Conservation (phyloP, 257 asterid species). For the Henckelia pumila region DNA sequence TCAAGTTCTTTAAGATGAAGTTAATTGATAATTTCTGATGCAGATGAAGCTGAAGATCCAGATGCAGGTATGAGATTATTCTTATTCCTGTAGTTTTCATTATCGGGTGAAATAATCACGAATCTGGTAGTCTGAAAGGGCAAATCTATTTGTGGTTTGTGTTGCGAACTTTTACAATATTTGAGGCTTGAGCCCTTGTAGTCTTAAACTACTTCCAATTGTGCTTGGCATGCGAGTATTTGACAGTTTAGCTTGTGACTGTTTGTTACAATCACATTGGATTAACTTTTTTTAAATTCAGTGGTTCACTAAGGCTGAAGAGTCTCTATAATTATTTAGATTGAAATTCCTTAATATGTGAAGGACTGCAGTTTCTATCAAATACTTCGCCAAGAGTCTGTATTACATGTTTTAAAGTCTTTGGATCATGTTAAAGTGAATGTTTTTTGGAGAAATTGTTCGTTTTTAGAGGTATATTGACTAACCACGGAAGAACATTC, state of each 20-base stretch:
- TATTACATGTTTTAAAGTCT: constrained; percentile 1
- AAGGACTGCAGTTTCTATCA: constrained; percentile 13
- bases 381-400: not conserved
- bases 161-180: not conserved
- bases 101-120: not conserved
- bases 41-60: constrained; percentile 69
- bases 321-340: not conserved
- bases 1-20: constrained; percentile 21
- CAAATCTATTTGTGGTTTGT: constrained; percentile 12
- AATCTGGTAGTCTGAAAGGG: constrained; percentile 8
- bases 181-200: constrained; percentile 7
- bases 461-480: constrained; percentile 10
- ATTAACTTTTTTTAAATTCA: not conserved
- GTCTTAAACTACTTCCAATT: constrained; percentile 10
- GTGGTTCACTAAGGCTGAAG: not conserved
- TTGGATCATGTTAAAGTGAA: not conserved
- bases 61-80: constrained; percentile 66
- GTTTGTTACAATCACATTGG: not conserved
- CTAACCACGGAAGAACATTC: constrained; percentile 9
- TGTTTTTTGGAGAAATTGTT: constrained; percentile 7
- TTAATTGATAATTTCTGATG: constrained; percentile 28
- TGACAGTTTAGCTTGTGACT: constrained; percentile 9
- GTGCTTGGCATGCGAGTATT: not conserved
- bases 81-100: constrained; percentile 5
- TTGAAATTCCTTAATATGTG: not conserved